phyloP scores from a whole-genome alignment of 176 grass and related monocot genomes.

The Oryza glumipatula region DNA sequence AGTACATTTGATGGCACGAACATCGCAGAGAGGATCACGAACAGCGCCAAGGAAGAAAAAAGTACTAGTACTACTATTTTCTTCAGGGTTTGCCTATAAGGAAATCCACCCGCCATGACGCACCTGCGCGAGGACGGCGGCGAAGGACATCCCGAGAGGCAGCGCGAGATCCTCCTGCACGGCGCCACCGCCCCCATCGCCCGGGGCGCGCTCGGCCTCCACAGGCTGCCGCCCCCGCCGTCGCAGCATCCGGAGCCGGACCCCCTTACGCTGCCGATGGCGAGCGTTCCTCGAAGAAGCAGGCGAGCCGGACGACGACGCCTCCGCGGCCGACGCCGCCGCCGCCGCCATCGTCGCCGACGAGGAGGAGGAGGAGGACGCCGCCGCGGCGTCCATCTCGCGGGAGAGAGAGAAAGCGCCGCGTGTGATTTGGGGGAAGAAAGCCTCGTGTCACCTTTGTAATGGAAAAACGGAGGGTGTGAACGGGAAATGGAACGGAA shows the following conservation, averaged over 20 bases:
- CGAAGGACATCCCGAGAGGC: slow-evolving; percentile 90
- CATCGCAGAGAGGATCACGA: background rate
- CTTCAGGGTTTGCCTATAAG: background rate
- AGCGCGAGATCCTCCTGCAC: slow-evolving; percentile 66
- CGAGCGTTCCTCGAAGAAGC: background rate
- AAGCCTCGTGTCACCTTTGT: background rate
- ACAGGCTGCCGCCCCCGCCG: background rate
- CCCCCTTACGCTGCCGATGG: slow-evolving; percentile 6
- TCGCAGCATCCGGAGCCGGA: slow-evolving; percentile 47
- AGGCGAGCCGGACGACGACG: slow-evolving; percentile 30
- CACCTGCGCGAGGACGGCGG: slow-evolving; percentile 78
- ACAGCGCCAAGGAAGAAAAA: slow-evolving; percentile 5
- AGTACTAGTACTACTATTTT: background rate
- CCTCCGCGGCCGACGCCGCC: no score
- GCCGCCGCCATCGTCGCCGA: background rate
- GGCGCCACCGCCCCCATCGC: background rate
- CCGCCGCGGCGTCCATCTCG: slow-evolving; percentile 45
- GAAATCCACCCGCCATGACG: background rate
- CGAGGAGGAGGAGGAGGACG: slow-evolving; percentile 5
- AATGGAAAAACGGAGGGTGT: background rate
- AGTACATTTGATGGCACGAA: background rate
- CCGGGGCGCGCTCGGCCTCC: background rate
- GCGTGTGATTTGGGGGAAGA: background rate
- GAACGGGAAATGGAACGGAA: background rate
- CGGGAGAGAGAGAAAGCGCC: background rate